Percentiles rank a stretch among this genome's conserved stretches.
These are phyloP conservation scores for Stromatinia cepivora DNA, from an alignment of 2,329 filamentous ascomycete species.

Conservation along the genomic window DNA sequence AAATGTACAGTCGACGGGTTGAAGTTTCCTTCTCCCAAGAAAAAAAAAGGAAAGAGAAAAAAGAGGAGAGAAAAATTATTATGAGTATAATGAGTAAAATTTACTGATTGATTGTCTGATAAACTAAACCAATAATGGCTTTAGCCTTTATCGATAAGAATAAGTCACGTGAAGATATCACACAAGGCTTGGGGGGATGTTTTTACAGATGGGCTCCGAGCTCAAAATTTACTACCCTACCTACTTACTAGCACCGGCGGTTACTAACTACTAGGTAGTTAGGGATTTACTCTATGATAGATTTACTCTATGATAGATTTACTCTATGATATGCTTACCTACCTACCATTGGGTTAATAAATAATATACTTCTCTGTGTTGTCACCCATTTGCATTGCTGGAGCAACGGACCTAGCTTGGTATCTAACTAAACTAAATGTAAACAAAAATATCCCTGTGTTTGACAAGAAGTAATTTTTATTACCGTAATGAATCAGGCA, in stretches of 20 bases:
- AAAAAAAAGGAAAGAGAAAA: slow-evolving; percentile 45
- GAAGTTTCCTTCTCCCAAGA: slow-evolving; percentile 58
- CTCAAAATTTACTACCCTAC: too few species aligned
- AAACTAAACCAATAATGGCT: neutral
- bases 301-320: neutral
- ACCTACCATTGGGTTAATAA: neutral
- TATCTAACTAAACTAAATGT: neutral
- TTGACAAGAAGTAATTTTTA: neutral
- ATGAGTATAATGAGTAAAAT: neutral
- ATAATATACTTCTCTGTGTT: neutral
- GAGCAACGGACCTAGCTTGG: neutral
- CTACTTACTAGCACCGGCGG: too few species aligned
- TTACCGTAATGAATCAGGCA: too few species aligned
- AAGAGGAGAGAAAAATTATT: slow-evolving; percentile 24
- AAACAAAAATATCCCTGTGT: slow-evolving; percentile 2
- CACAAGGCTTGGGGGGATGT: neutral
- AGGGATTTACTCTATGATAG: neutral
- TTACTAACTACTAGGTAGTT: too few species aligned
- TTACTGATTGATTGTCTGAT: neutral
- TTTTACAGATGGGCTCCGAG: neutral
- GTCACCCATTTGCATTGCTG: slow-evolving; percentile 1
- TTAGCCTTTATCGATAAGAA: neutral
- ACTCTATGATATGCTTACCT: neutral
- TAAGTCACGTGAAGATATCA: neutral
- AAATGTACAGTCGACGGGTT: slow-evolving; percentile 58